These are phyloP conservation scores for Aristolochia californica DNA, from an alignment of 164 flowering plant genomes.

Conservation along the genomic window DNA sequence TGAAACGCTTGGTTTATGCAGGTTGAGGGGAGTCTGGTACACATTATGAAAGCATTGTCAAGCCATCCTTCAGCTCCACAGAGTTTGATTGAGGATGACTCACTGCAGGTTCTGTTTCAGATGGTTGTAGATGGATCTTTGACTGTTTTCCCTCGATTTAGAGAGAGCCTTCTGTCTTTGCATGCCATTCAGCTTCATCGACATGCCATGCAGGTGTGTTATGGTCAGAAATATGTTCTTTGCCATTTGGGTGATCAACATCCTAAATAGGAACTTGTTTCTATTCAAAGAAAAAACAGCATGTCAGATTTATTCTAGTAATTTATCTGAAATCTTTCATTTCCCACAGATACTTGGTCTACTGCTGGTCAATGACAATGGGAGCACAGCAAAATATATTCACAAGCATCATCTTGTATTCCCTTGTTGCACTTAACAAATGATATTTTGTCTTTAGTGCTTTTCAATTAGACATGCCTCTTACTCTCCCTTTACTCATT, in stretches of 20 bases:
- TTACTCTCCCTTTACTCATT: not conserved
- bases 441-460: not conserved
- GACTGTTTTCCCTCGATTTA: slow-evolving; percentile 54
- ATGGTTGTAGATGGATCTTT: slow-evolving; percentile 91
- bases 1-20: slow-evolving; percentile 21
- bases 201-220: slow-evolving; percentile 95
- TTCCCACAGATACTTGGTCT: slow-evolving; percentile 79
- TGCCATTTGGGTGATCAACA: not conserved
- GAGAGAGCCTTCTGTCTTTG: slow-evolving; percentile 71
- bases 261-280: not conserved
- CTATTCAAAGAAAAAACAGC: not conserved
- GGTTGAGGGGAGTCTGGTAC: slow-evolving; percentile 94
- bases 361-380: slow-evolving; percentile 92
- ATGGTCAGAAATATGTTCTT: not conserved
- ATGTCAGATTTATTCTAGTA: not conserved
- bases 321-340: not conserved
- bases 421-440: not conserved
- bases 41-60: slow-evolving; percentile 96
- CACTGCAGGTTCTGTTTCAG: slow-evolving; percentile 76
- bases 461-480: not conserved
- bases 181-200: slow-evolving; percentile 94
- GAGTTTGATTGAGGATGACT: slow-evolving; percentile 91
- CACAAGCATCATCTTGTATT: slow-evolving; percentile 92
- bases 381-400: slow-evolving; percentile 87
- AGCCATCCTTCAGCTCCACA: slow-evolving; percentile 92